Percentiles rank a stretch among this genome's conserved stretches.
Evolutionary conservation across 2,329 filamentous ascomycete genomes (phyloP).

Genomic region (Nectriaceae sp.): DNA sequence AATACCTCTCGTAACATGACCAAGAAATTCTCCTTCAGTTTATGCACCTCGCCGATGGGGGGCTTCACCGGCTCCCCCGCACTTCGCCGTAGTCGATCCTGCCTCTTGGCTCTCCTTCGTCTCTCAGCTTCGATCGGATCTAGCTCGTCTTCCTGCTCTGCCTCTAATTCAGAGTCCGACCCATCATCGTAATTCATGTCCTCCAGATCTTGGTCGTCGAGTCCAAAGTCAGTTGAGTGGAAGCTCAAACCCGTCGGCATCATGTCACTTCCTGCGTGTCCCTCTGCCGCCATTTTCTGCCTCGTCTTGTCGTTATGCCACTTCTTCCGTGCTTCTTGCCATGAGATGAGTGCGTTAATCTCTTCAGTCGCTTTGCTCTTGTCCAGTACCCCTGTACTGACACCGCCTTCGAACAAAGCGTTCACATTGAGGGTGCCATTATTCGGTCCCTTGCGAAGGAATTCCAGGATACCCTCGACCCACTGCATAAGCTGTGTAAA

Average conservation of each 20-base stretch:
- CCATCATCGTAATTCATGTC: constrained; percentile 82
- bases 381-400: constrained; percentile 68
- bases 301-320: constrained; percentile 98
- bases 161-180: constrained; percentile 64
- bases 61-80: constrained; percentile 87
- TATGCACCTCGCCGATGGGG: constrained; percentile 74
- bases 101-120: constrained; percentile 71
- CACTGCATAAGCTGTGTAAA: constrained; percentile 97
- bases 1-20: constrained; percentile 80
- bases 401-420: constrained; percentile 81
- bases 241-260: constrained; percentile 63
- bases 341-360: constrained; percentile 83
- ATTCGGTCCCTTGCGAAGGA: constrained; percentile 81
- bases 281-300: constrained; percentile 96
- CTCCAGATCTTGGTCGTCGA: constrained; percentile 83
- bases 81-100: constrained; percentile 76
- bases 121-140: constrained; percentile 90
- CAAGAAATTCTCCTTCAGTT: constrained; percentile 78
- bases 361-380: constrained; percentile 73
- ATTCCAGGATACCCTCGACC: constrained; percentile 94
- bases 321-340: constrained; percentile 94
- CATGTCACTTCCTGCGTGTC: constrained; percentile 48
- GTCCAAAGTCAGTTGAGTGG: constrained; percentile 82
- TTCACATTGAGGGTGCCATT: constrained; percentile 94
- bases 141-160: constrained; percentile 74